Conservation (phyloP, 192 early-diverging fungal genomes). For the Geranomyces michiganensis region DNA sequence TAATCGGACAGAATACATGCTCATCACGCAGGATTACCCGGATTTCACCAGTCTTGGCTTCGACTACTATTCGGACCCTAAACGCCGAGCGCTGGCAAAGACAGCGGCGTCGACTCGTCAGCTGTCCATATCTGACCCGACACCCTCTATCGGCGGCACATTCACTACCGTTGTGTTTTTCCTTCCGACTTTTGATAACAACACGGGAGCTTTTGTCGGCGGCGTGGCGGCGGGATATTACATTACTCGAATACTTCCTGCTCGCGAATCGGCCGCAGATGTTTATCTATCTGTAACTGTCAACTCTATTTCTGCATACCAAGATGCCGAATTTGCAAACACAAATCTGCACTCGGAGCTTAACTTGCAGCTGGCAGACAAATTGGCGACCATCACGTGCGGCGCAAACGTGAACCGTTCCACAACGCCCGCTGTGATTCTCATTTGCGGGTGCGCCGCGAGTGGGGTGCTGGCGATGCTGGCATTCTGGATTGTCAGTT, state of each 20-base stretch:
- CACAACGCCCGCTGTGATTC: neutral
- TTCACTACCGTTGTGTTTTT: neutral
- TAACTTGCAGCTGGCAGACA: neutral
- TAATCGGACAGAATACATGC: conserved; percentile 1
- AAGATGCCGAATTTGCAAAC: neutral
- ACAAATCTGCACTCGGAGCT: neutral
- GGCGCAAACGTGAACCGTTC: neutral
- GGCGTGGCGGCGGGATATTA: neutral
- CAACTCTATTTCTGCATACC: neutral
- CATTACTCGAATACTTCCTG: neutral
- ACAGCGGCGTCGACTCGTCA: neutral
- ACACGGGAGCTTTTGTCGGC: neutral
- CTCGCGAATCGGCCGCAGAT: neutral
- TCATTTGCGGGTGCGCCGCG: neutral
- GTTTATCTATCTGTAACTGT: neutral
- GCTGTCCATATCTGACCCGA: neutral
- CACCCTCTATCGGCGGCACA: neutral
- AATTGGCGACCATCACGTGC: neutral
- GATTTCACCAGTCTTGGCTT: neutral
- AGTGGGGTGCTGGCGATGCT: neutral
- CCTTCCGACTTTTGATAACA: neutral
- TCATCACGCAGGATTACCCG: conserved; percentile 1
- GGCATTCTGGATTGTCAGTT: no score
- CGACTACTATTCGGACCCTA: neutral
- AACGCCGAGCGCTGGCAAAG: neutral